A percentile compares a stretch with the other conserved stretches of the same genome.
Conservation (phyloP, 2,329 filamentous ascomycete species). For the Pseudopyrenochaeta lycopersici region DNA sequence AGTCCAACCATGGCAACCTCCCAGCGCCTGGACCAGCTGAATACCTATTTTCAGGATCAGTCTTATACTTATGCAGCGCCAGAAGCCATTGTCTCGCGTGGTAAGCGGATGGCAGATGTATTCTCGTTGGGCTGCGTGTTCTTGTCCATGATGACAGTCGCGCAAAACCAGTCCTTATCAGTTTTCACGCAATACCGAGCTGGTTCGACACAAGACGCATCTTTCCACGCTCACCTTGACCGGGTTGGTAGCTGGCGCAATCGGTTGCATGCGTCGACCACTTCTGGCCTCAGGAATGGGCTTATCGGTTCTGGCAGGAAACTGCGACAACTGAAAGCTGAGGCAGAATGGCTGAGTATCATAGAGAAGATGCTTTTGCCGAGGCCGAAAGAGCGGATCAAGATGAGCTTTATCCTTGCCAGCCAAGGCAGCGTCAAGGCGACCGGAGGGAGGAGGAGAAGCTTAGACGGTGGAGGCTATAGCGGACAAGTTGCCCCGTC, state of each 20-base stretch:
- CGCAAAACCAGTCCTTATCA: constrained; percentile 45
- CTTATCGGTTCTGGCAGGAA: constrained; percentile 39
- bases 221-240: constrained; percentile 51
- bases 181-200: constrained; percentile 47
- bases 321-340: constrained; percentile 43
- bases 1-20: constrained; percentile 39
- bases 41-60: constrained; percentile 44
- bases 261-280: constrained; percentile 42
- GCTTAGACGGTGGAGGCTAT: constrained; percentile 45
- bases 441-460: constrained; percentile 39
- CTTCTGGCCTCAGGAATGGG: constrained; percentile 38
- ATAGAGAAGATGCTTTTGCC: constrained; percentile 47
- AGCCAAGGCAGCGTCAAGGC: constrained; percentile 40
- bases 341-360: constrained; percentile 46
- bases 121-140: constrained; percentile 53
- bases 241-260: constrained; percentile 46
- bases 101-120: constrained; percentile 49
- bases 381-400: constrained; percentile 45
- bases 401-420: constrained; percentile 42
- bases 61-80: constrained; percentile 51
- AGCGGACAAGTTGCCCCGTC: constrained; percentile 38
- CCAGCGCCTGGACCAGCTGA: constrained; percentile 40
- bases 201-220: constrained; percentile 44
- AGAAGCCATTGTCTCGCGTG: constrained; percentile 47
- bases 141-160: constrained; percentile 50